Percentiles rank a stretch among this genome's conserved stretches.
Conservation (phyloP, 257 asterid species). For the Solanum tarijense region DNA sequence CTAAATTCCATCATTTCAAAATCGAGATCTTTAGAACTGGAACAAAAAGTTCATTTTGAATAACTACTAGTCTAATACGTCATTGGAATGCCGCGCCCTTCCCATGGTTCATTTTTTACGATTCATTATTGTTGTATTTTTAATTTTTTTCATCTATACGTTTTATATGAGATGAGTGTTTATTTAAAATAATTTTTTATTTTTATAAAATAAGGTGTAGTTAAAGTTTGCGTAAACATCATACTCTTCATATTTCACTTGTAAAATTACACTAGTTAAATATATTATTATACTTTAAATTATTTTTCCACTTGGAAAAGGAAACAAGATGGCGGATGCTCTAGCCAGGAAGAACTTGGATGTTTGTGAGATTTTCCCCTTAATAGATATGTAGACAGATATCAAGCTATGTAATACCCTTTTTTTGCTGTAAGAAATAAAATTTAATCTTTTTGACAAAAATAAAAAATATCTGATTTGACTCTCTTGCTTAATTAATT, state of each 20-base stretch:
- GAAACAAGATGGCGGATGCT: not conserved
- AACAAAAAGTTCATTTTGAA: not conserved
- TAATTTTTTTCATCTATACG: not conserved
- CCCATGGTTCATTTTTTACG: not conserved
- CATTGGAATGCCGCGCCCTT: not conserved
- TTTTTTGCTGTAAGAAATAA: not conserved
- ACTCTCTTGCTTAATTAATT: too few species aligned
- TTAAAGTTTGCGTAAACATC: not conserved
- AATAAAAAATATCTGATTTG: too few species aligned
- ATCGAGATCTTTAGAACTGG: not conserved
- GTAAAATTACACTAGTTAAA: not conserved
- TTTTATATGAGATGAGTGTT: not conserved
- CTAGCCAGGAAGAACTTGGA: too few species aligned
- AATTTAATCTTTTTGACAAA: not conserved
- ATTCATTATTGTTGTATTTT: not conserved
- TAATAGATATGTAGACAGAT: too few species aligned
- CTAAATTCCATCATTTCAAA: not conserved
- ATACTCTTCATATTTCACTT: not conserved
- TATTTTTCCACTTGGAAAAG: not conserved
- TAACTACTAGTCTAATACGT: not conserved
- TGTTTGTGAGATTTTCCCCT: too few species aligned
- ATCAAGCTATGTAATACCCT: not conserved
- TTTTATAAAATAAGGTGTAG: not conserved
- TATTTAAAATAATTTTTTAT: not conserved
- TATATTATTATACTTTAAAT: too few species aligned